Evolutionary conservation across 169 alveolate genomes (phyloP).

Genomic region (Cryptosporidium bovis): DNA sequence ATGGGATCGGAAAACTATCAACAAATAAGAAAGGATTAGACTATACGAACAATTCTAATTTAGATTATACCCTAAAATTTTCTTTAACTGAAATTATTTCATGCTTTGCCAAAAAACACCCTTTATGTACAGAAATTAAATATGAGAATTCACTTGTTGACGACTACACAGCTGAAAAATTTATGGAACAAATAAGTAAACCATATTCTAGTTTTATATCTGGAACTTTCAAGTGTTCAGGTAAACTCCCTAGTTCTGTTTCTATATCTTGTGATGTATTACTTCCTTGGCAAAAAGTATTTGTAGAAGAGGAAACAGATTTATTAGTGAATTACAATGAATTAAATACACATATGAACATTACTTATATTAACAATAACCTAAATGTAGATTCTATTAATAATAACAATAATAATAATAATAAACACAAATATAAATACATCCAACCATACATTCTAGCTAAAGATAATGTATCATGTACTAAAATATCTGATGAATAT

Average conservation of each 20-base stretch:
- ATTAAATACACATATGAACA: too few relatives aligned
- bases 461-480: conserved; percentile 25
- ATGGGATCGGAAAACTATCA: conserved; percentile 10
- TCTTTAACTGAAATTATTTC: conserved; percentile 20
- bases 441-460: conserved; percentile 38
- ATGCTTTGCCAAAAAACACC: conserved; percentile 46
- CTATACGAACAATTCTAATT: background rate
- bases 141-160: background rate
- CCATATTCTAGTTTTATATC: conserved; percentile 44
- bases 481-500: conserved; percentile 26
- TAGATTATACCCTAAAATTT: conserved; percentile 18
- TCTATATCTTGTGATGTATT: conserved; percentile 28
- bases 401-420: background rate
- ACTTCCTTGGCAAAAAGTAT: conserved; percentile 60
- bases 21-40: background rate
- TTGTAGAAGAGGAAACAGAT: too few relatives aligned
- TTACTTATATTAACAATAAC: too few relatives aligned
- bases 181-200: conserved; percentile 1
- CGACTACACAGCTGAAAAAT: background rate
- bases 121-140: conserved; percentile 33
- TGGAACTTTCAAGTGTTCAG: conserved; percentile 22
- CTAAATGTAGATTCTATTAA: background rate
- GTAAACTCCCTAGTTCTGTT: conserved; percentile 45
- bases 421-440: background rate
- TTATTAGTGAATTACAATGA: too few relatives aligned